Evolutionary conservation across 1,284 basidiomycete species (phyloP), one percentile per base, ranked within the genome.

Genomic region (Apiotrichum siamense): DNA sequence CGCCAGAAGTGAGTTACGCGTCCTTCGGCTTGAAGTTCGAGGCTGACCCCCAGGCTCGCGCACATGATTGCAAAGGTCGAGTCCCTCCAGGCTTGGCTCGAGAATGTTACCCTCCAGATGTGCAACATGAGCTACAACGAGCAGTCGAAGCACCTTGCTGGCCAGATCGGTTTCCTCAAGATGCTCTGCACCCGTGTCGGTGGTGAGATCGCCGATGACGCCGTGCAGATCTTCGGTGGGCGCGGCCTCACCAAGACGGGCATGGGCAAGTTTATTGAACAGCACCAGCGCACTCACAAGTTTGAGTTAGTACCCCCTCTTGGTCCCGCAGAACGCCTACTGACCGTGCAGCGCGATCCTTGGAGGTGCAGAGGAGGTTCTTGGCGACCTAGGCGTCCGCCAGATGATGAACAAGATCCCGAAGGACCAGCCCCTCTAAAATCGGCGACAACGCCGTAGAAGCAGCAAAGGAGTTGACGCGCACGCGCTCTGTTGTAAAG

Each of bases 41-140:
- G 4, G 13, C 25, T 18, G 15, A 41, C 40, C 7, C n/a, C 35
- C 46, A 75, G 71, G 49, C 74, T 94, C 46, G 89, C 88, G 4
- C 77, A 78, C 24, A 90, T 93, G 87, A 89, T 93, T 54, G 81
- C 87, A 21, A 84, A 88, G 55, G 80, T 82, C 41, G 88, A 93
- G 75, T 82, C 86, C 0, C 82, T 82, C 48, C 91, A 96, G 69
- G 83, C 81, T 40, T 96, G 90, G 89, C 77, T 96, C 25, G 92
- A 97, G 59, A 87, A 83, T 66, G 77, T 94, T 58, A 94, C 90
- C 0, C 84, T 84, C 72, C 91, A 96, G 75, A 94, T 94, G 90
- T 84, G 81, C 70, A 84, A 92, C 63, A 91, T 91, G 71, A 49
- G 23, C 25, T 27, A 73, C 65, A 80, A 80, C 52, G 82, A 94